phyloP scores from a whole-genome alignment of 1,284 basidiomycete species.

The Athelia sp. region DNA sequence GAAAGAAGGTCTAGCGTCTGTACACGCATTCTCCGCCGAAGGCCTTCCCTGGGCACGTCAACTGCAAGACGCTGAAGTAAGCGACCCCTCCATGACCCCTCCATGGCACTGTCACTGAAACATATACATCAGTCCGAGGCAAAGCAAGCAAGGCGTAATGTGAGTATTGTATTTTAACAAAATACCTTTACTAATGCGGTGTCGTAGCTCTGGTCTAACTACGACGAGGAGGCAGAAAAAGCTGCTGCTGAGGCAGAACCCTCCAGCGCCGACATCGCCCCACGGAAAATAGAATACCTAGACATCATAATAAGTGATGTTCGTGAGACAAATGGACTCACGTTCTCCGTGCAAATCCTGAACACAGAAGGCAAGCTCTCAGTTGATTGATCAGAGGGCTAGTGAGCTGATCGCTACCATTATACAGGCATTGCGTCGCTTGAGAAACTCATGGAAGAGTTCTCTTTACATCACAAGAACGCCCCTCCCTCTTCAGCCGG shows the following conservation, averaged over 20 bases:
- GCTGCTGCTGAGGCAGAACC: constrained; percentile 37
- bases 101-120: background rate
- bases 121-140: constrained; percentile 55
- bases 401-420: background rate
- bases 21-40: constrained; percentile 88
- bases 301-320: constrained; percentile 93
- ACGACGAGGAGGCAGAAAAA: constrained; percentile 65
- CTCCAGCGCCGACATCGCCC: constrained; percentile 38
- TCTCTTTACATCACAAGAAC: constrained; percentile 78
- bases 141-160: constrained; percentile 73
- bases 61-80: constrained; percentile 80
- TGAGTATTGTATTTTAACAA: constrained; percentile 33
- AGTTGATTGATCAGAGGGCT: constrained; percentile 2
- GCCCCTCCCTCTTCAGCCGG: constrained; percentile 51
- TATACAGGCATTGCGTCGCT: constrained; percentile 81
- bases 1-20: constrained; percentile 81
- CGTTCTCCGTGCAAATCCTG: constrained; percentile 90
- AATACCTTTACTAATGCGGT: constrained; percentile 6
- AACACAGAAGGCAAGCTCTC: constrained; percentile 71
- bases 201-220: constrained; percentile 76
- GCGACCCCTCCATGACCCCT: constrained; percentile 11
- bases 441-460: constrained; percentile 92
- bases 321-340: constrained; percentile 68
- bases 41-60: constrained; percentile 73
- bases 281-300: constrained; percentile 79